Conservation (phyloP, 2,329 filamentous ascomycete species). For the Penicillium sp. region DNA sequence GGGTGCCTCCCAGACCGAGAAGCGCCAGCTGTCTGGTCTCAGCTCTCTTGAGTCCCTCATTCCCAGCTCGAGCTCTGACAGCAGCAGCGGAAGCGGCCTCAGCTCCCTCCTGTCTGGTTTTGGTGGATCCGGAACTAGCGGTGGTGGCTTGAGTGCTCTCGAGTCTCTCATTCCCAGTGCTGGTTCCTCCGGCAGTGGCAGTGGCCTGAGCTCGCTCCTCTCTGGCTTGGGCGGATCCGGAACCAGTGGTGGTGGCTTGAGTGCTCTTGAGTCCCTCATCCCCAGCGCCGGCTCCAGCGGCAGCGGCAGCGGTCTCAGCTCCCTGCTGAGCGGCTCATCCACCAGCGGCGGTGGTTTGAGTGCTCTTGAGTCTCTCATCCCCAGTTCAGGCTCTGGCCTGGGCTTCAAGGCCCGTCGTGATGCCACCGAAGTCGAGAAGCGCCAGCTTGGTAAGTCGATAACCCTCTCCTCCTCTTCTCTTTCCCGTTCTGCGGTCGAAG, state of each 20-base stretch:
- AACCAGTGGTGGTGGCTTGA: constrained; percentile 7
- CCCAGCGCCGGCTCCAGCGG: constrained; percentile 5
- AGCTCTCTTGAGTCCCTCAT: neutral
- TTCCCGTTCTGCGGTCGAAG: neutral
- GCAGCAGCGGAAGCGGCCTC: neutral
- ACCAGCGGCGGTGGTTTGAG: neutral
- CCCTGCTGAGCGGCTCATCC: constrained; percentile 6
- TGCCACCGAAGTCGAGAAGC: neutral
- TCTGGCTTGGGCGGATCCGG: neutral
- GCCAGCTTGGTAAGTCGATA: neutral
- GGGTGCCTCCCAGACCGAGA: neutral
- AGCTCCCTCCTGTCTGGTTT: neutral
- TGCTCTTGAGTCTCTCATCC: constrained; percentile 1
- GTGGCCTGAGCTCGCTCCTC: no score
- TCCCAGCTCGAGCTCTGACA: neutral
- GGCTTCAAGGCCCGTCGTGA: neutral
- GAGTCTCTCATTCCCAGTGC: neutral
- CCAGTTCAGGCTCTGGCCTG: neutral
- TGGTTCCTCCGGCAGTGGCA: no score
- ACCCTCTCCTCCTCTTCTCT: neutral
- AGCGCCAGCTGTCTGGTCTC: neutral
- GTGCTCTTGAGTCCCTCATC: constrained; percentile 14
- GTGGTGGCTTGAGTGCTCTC: neutral
- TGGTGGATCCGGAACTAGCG: constrained; percentile 1
- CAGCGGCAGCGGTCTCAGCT: constrained; percentile 9